Evolutionary conservation across 371 early-diverging fungal species (phyloP).

Genomic region (Actinomortierella wolfii): DNA sequence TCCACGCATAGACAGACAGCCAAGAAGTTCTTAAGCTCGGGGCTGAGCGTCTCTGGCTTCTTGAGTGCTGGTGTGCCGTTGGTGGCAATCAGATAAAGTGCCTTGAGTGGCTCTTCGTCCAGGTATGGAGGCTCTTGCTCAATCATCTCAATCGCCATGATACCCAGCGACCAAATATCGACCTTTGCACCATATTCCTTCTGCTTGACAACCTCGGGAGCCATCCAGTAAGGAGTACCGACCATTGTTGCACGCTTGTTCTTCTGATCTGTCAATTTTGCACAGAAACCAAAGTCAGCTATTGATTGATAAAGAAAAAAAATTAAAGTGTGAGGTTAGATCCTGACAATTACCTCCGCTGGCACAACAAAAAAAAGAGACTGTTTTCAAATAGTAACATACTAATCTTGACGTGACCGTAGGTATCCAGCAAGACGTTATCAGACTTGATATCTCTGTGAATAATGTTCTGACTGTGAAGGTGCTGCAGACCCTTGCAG

Average conservation of each 20-base stretch:
- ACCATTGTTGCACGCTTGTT: slow-evolving; percentile 96
- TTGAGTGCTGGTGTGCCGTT: slow-evolving; percentile 96
- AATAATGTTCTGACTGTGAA: slow-evolving; percentile 92
- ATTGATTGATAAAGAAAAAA: slow-evolving; percentile 5
- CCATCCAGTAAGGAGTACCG: slow-evolving; percentile 96
- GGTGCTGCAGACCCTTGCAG: slow-evolving; percentile 86
- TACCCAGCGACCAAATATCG: slow-evolving; percentile 94
- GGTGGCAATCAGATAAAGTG: slow-evolving; percentile 94
- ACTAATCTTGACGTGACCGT: slow-evolving; percentile 94
- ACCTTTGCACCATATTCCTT: slow-evolving; percentile 90
- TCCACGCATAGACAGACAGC: slow-evolving; percentile 91
- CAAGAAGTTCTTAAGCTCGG: slow-evolving; percentile 87
- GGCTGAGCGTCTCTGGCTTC: slow-evolving; percentile 80
- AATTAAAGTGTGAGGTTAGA: not conserved
- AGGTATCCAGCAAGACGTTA: slow-evolving; percentile 85
- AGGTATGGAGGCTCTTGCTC: slow-evolving; percentile 98
- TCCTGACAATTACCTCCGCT: not conserved
- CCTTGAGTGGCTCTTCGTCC: slow-evolving; percentile 94
- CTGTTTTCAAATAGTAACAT: slow-evolving; percentile 27
- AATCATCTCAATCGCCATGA: slow-evolving; percentile 98
- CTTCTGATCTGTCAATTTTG: slow-evolving; percentile 83
- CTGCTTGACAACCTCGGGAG: slow-evolving; percentile 92
- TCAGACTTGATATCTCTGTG: slow-evolving; percentile 98
- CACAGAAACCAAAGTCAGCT: slow-evolving; percentile 95
- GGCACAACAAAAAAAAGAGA: not conserved